Base-by-base conservation (phyloP, 2,329 filamentous ascomycete species). In the Trichothecium roseum region DNA sequence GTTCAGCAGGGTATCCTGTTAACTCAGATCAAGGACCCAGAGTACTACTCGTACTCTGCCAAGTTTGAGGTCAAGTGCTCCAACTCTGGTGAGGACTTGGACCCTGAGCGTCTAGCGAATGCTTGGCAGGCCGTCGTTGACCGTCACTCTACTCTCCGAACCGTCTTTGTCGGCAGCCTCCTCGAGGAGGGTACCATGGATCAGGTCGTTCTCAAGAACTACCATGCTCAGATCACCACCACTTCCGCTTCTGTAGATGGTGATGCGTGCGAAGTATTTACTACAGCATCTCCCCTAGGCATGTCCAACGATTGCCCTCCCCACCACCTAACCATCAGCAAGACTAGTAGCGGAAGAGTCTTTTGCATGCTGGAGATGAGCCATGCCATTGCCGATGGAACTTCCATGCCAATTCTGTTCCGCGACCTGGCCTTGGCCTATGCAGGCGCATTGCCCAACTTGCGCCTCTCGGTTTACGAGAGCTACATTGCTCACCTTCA, bases 1-100 rank as follows among this genome's bases (percentile, higher is more conserved):
- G 38, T 50, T 1, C 47, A 50, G 22, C 41, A 47, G 12, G 47
- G 45, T 2, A 46, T 50, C 1, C 30, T 50, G 1, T 30, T 50
- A 4, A 42, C 43, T 0, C 46, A 49, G 28, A 38, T 45, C 18
- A 42, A 26, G n/a, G 32, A 39, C 10, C 34, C 46, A 3, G 34
- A 32, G 1, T 40, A 40, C 12, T 49, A 48, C 24, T 36, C 45
- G 3, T 48, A 49, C 34, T 49, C 47, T 3, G 32, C 45, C 32
- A 45, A 29, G 0, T 49, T 50, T 30, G 32, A 37, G 0, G 40
- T 45, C 0, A 34, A 37, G 0, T 15, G 12, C 2, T 15, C 12
- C 3, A 12, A 24, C 2, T 2, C 30, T 1, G 32, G 14, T 4
- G 28, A 18, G 3, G 1, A 1, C 1, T 32, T 48, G 1, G 36